Evolutionary conservation across 2,329 filamentous ascomycete genomes (phyloP).

Genomic region (Fusarium pilosicola): DNA sequence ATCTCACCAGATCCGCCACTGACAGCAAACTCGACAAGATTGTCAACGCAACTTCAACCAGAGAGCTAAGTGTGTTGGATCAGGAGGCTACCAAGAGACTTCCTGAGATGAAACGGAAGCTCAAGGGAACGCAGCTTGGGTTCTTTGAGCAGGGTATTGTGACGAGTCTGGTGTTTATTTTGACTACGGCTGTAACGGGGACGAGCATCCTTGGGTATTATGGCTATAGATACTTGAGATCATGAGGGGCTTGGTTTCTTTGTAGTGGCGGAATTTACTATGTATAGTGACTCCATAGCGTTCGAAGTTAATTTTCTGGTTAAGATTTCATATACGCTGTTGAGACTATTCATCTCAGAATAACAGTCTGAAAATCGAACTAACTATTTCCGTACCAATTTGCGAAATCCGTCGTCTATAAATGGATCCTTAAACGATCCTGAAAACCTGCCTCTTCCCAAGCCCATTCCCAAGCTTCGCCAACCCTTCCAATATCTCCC

Average conservation of each 20-base stretch:
- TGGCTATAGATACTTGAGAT: conserved; percentile 7
- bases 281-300: background rate
- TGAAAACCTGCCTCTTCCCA: background rate
- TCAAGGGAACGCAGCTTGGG: conserved; percentile 12
- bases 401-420: rapidly evolving
- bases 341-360: background rate
- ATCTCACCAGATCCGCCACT: background rate
- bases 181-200: conserved; percentile 18
- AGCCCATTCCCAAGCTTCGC: background rate
- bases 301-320: background rate
- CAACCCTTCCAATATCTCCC: conserved; percentile 5
- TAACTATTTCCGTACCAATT: rapidly evolving
- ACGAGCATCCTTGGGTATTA: conserved; percentile 24
- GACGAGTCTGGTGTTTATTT: conserved; percentile 11
- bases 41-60: background rate
- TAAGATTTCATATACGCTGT: background rate
- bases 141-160: conserved; percentile 35
- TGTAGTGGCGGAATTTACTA: background rate
- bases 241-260: background rate
- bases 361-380: rapidly evolving
- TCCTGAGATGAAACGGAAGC: conserved; percentile 11
- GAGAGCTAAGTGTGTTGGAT: background rate
- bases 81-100: conserved; percentile 9
- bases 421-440: background rate
- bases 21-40: background rate